Conservation (phyloP, 2,329 filamentous ascomycete species). For the Amylocarpus encephaloides region DNA sequence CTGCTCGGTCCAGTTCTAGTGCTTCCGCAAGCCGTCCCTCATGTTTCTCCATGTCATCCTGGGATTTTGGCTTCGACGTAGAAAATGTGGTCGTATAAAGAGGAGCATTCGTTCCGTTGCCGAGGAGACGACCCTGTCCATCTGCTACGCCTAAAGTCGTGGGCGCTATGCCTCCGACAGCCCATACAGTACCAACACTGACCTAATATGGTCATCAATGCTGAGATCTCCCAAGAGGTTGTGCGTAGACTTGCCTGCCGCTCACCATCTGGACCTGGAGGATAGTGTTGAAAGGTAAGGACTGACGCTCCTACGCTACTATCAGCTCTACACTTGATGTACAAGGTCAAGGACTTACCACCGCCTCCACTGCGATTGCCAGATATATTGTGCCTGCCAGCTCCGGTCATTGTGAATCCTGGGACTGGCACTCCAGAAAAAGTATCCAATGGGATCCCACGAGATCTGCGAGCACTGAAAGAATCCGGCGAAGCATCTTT, state of each 20-base stretch:
- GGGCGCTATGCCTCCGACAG: slow-evolving; percentile 64
- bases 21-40: slow-evolving; percentile 72
- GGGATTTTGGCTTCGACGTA: slow-evolving; percentile 35
- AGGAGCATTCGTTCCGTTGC: slow-evolving; percentile 67
- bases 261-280: slow-evolving; percentile 21
- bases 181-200: slow-evolving; percentile 69
- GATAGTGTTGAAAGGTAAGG: slow-evolving; percentile 28
- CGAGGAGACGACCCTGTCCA: slow-evolving; percentile 58
- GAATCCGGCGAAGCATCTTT: slow-evolving; percentile 42
- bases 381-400: slow-evolving; percentile 17
- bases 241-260: slow-evolving; percentile 25
- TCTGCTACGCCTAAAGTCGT: slow-evolving; percentile 50
- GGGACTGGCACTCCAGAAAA: too few species aligned
- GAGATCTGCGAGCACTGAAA: slow-evolving; percentile 39
- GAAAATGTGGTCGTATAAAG: slow-evolving; percentile 50
- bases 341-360: slow-evolving; percentile 8
- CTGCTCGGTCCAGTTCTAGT: slow-evolving; percentile 67
- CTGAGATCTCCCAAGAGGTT: too few species aligned
- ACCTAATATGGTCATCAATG: slow-evolving; percentile 36
- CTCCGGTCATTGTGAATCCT: too few species aligned
- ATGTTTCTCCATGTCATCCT: slow-evolving; percentile 62
- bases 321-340: slow-evolving; percentile 5
- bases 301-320: slow-evolving; percentile 23
- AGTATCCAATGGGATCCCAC: too few species aligned
- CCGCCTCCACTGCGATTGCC: slow-evolving; percentile 24